Evolutionary conservation across 2,329 filamentous ascomycete genomes (phyloP).

Genomic region (Calonectria pseudoreteaudii): DNA sequence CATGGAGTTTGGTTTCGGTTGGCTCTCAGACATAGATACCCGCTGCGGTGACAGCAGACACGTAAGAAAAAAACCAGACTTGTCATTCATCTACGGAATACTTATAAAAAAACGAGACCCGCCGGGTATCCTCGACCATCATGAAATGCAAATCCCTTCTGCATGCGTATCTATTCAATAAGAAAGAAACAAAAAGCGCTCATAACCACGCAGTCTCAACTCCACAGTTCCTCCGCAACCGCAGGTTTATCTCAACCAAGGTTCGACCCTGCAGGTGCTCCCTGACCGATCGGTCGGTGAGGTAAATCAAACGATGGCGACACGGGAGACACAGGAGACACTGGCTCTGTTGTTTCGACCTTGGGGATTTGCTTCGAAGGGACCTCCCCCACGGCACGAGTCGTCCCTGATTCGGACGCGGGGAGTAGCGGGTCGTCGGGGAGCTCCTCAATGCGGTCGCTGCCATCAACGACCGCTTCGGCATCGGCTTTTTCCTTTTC

Average conservation of each 20-base stretch:
- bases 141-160: conserved; percentile 16
- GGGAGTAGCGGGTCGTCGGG: conserved; percentile 60
- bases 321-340: conserved; percentile 36
- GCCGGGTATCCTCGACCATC: conserved; percentile 22
- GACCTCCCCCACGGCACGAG: not conserved
- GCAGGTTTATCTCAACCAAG: conserved; percentile 22
- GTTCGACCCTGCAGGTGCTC: conserved; percentile 21
- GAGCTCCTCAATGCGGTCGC: conserved; percentile 60
- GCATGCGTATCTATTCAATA: conserved; percentile 17
- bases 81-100: conserved; percentile 23
- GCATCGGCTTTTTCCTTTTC: conserved; percentile 64
- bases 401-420: conserved; percentile 41
- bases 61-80: conserved; percentile 13
- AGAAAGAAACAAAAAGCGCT: conserved; percentile 17
- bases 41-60: conserved; percentile 30
- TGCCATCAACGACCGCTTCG: conserved; percentile 51
- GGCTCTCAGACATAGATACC: conserved; percentile 42
- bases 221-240: not conserved
- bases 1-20: conserved; percentile 25
- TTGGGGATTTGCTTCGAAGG: not conserved
- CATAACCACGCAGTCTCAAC: conserved; percentile 23
- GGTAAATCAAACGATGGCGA: conserved; percentile 34
- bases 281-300: conserved; percentile 12
- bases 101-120: conserved; percentile 17
- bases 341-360: not conserved